Evolutionary conservation across 2,329 filamentous ascomycete genomes (phyloP), one percentile per base, ranked within the genome.

Genomic region (Ophiostoma australiae): DNA sequence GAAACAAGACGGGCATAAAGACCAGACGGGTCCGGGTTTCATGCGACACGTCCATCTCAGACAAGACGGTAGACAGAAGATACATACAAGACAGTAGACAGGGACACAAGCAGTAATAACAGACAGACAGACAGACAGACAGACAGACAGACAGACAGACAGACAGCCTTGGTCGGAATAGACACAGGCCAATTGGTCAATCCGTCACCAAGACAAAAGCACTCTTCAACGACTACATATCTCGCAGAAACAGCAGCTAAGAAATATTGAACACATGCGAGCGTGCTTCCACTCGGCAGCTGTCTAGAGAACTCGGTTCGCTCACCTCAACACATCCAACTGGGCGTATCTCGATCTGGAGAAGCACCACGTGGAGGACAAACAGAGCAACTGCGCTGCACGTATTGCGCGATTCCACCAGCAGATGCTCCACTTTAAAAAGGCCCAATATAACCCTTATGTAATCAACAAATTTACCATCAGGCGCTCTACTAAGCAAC

Each of bases 301-400:
- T 15, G 13, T 41, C 37, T 39, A 39, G 39, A 41, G 39, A 13
- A 41, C 39, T 41, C 39, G 6, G 17, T 10, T 27, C n/a, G 11
- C 23, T 31, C 20, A 31, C 10, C 27, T 33, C 55, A 61, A 63
- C 58, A 10, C 15, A 17, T 10, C 2, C 52, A 27, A 33, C 44
- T 66, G 33, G 33, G 69, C 71, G 71, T 72, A 72, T 72, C 69
- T 72, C 44, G 65, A 69, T 66, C 69, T 55, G 41, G 55, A 52
- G 37, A 27, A 63, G 35, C 33, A 61, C 70, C 73, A 74, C 73
- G 73, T 74, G 73, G 70, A 63, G 63, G 39, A 66, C 35, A 7
- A 35, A 31, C 17, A 55, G 20, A n/a, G 52, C 52, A 55, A 31
- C 27, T 31, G 27, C 27, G 6, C 13, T 23, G 23, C 23, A 58